phyloP scores from a whole-genome alignment of 2,329 filamentous ascomycete genomes.

The Xylariaceae sp. region DNA sequence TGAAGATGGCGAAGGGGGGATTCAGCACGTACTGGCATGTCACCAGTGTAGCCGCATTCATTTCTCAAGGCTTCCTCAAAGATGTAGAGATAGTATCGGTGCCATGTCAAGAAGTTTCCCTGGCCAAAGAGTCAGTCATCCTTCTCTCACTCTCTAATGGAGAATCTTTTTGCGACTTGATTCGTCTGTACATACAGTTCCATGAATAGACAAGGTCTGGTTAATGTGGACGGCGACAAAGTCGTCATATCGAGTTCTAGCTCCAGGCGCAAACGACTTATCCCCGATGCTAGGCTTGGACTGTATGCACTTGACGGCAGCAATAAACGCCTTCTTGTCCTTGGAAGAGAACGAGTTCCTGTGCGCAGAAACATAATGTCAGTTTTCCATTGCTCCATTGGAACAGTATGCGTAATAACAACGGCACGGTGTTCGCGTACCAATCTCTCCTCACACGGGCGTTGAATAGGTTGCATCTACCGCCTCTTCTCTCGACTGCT shows the following conservation, averaged over 20 bases:
- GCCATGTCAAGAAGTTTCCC: conserved; percentile 38
- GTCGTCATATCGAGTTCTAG: conserved; percentile 32
- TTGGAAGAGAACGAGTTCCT: conserved; percentile 6
- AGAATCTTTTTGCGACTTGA: too few species aligned
- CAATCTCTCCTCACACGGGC: conserved; percentile 10
- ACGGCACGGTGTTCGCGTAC: conserved; percentile 2
- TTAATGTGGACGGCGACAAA: conserved; percentile 36
- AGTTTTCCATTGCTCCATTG: conserved; percentile 1
- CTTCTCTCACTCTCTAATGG: neutral
- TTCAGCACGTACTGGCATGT: conserved; percentile 27
- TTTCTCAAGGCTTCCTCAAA: conserved; percentile 36
- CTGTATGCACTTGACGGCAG: conserved; percentile 31
- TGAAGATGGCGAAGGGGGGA: neutral
- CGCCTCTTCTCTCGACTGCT: neutral
- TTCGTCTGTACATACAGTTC: conserved; percentile 17
- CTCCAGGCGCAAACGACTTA: conserved; percentile 27
- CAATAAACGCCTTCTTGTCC: conserved; percentile 25
- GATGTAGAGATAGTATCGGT: conserved; percentile 36
- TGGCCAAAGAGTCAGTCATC: conserved; percentile 3
- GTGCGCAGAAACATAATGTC: neutral
- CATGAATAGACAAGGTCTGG: conserved; percentile 28
- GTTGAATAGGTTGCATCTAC: conserved; percentile 9
- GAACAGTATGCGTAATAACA: neutral
- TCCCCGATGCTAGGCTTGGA: conserved; percentile 30
- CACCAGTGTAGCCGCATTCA: conserved; percentile 38